phyloP scores from a whole-genome alignment of 2,329 filamentous ascomycete species.

The Trichoderma sp. region DNA sequence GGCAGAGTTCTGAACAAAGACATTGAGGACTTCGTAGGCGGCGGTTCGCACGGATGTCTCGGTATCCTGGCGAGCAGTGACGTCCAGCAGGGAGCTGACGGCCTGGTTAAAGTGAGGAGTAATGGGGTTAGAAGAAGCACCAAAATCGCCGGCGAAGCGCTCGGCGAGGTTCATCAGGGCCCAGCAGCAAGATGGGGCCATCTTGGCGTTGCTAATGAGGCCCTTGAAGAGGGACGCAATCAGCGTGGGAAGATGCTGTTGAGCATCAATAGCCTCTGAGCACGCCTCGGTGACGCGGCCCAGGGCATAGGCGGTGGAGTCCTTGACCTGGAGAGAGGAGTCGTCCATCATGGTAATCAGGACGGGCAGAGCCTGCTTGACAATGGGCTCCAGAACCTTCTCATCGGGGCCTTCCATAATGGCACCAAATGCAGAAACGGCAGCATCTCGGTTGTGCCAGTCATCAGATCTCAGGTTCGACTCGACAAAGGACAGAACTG shows the following conservation, averaged over 20 bases:
- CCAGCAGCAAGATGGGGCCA: slow-evolving; percentile 98
- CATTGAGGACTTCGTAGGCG: slow-evolving; percentile 93
- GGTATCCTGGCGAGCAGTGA: slow-evolving; percentile 78
- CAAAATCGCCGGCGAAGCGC: slow-evolving; percentile 84
- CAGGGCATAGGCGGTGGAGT: slow-evolving; percentile 93
- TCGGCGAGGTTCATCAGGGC: slow-evolving; percentile 97
- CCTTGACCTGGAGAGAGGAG: slow-evolving; percentile 81
- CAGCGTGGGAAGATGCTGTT: slow-evolving; percentile 76
- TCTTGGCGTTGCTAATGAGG: slow-evolving; percentile 87
- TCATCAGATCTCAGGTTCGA: slow-evolving; percentile 84
- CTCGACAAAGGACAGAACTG: slow-evolving; percentile 90
- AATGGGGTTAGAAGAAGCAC: slow-evolving; percentile 73
- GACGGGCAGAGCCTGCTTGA: slow-evolving; percentile 91
- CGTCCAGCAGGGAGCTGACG: slow-evolving; percentile 76
- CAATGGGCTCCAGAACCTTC: slow-evolving; percentile 84
- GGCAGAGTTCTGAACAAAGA: slow-evolving; percentile 88
- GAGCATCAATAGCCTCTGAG: slow-evolving; percentile 85
- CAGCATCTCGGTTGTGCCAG: slow-evolving; percentile 93
- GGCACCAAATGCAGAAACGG: slow-evolving; percentile 93
- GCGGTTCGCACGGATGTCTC: slow-evolving; percentile 91
- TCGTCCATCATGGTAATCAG: slow-evolving; percentile 93
- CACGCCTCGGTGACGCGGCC: slow-evolving; percentile 94
- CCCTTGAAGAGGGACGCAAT: slow-evolving; percentile 89
- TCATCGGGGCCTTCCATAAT: slow-evolving; percentile 99
- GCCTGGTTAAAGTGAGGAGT: slow-evolving; percentile 93